Conservation (phyloP, 2,329 filamentous ascomycete species). For the Annulohypoxylon truncatum region DNA sequence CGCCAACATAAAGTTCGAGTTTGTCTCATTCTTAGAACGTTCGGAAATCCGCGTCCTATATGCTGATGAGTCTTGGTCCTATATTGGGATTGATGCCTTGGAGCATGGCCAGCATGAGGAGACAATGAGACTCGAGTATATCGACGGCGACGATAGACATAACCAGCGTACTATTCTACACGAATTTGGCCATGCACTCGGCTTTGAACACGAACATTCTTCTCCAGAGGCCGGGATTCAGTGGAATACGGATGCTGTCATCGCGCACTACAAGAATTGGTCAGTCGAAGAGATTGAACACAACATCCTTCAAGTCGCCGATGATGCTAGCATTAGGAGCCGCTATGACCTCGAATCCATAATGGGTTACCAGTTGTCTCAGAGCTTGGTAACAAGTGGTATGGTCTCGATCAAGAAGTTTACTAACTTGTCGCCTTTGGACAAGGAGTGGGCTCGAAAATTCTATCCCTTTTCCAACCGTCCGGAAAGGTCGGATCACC, state of each 20-base stretch:
- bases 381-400: neutral
- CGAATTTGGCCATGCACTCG: conserved; percentile 3
- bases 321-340: neutral
- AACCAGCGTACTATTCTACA: neutral
- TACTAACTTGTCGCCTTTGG: neutral
- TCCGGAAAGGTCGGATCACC: neutral
- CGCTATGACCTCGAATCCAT: neutral
- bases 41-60: conserved; percentile 1
- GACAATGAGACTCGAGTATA: neutral
- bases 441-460: neutral
- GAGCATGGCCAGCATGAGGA: neutral
- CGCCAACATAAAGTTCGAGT: neutral
- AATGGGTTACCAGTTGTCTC: neutral
- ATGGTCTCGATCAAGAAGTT: neutral
- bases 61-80: neutral
- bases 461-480: neutral
- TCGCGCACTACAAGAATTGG: neutral
- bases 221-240: neutral
- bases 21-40: neutral
- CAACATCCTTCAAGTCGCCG: neutral
- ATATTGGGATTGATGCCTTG: neutral
- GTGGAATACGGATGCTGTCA: neutral
- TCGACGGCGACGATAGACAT: neutral
- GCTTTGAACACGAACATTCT: conserved; percentile 1
- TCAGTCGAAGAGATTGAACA: neutral